These are phyloP conservation scores for Pichia sp. DNA, from an alignment of 1,139 yeast species.

Conservation along the genomic window DNA sequence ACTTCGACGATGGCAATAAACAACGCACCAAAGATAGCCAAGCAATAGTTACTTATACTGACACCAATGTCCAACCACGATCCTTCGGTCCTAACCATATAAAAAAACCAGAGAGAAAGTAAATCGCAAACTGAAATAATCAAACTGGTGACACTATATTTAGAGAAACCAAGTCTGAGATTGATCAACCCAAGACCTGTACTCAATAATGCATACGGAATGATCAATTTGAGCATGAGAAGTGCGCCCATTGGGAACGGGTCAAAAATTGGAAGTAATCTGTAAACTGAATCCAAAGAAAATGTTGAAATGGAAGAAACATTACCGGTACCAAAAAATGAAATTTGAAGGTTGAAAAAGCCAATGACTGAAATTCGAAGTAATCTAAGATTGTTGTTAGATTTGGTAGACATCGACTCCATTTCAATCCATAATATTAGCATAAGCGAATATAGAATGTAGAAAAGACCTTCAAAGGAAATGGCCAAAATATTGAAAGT, in stretches of 20 bases:
- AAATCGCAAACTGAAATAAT: slow-evolving; percentile 87
- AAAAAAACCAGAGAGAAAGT: slow-evolving; percentile 86
- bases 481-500: slow-evolving; percentile 83
- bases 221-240: slow-evolving; percentile 72
- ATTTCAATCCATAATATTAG: slow-evolving; percentile 80
- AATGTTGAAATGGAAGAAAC: slow-evolving; percentile 92
- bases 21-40: slow-evolving; percentile 84
- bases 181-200: slow-evolving; percentile 87
- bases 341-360: slow-evolving; percentile 82
- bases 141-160: slow-evolving; percentile 81
- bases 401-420: slow-evolving; percentile 43
- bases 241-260: slow-evolving; percentile 98
- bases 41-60: slow-evolving; percentile 87
- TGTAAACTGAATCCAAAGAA: slow-evolving; percentile 86
- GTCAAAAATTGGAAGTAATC: slow-evolving; percentile 87
- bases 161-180: slow-evolving; percentile 67
- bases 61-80: slow-evolving; percentile 97
- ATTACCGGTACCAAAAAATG: slow-evolving; percentile 96
- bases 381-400: slow-evolving; percentile 46
- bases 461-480: slow-evolving; percentile 86
- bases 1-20: slow-evolving; percentile 83
- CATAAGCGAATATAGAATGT: slow-evolving; percentile 68
- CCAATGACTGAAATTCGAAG: slow-evolving; percentile 80
- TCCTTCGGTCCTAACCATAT: slow-evolving; percentile 87
- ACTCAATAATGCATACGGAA: slow-evolving; percentile 83